Base-by-base conservation (phyloP, 768 basidiomycete species). In the Gelatoporia subvermispora region DNA sequence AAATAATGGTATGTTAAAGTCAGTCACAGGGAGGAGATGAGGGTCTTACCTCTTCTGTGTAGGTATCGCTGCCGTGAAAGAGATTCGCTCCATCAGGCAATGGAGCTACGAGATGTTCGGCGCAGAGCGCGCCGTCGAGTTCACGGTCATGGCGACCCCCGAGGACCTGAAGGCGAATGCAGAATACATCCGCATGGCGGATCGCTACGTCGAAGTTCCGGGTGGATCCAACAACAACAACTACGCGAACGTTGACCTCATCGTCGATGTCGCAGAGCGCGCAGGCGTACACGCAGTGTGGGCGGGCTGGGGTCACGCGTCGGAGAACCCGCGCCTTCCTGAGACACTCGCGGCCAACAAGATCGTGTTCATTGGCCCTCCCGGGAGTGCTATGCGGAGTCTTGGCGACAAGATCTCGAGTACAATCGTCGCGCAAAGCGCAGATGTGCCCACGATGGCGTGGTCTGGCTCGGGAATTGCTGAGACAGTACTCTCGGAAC, bases 31-130 rank as follows among this genome's bases (percentile, higher is more conserved):
- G 8, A 2, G 2, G 7, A 8, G 31, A 17, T 49, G 45, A 49
- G 58, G 48, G 52, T 53, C 56, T 64, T 43, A 69, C 52, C 51
- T 40, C 3, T 31, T 4, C 51, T 45, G 28, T 48, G n/a, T 55
- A 90, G 90, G 91, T 78, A 99, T 97, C 62, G 95, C 95, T 44
- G 96, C 94, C 47, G 96, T 99, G 42, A 99, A 99, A 70, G 96
- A 98, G 72, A 99, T 99, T 61, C 85, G 96, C 42, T 98, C 96
- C 41, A 88, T 99, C 58, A 83, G 96, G 49, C 95, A 98, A 82
- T 99, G 96, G 96, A 93, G 91, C 62, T 99, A 98, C 72, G 96
- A 98, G 72, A 93, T 94, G 0, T 99, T 99, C 69, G 96, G 96
- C 51, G 84, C 83, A 47, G 96, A 99, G 64, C 86, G 92, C 57